Evolutionary conservation across 1,284 basidiomycete genomes (phyloP).

Genomic region (Flammula alnicola): DNA sequence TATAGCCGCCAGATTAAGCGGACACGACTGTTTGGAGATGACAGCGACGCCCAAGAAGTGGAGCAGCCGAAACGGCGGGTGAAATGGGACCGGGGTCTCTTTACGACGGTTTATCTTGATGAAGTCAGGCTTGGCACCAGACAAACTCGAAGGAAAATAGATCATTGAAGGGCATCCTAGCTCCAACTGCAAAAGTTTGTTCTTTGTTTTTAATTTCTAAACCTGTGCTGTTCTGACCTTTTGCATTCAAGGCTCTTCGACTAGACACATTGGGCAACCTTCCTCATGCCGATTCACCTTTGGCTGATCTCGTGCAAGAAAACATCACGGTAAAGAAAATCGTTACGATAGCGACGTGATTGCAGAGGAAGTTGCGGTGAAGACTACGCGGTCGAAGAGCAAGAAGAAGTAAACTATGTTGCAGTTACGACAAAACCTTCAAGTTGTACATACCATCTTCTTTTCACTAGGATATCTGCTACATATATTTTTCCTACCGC

Average conservation of each 20-base stretch:
- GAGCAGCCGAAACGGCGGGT: conserved; percentile 56
- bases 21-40: conserved; percentile 38
- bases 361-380: conserved; percentile 42
- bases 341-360: conserved; percentile 81
- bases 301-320: conserved; percentile 66
- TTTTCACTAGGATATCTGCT: conserved; percentile 1
- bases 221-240: neutral
- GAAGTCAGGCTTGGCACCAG: conserved; percentile 57
- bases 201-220: conserved; percentile 8
- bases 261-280: conserved; percentile 82
- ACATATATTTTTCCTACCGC: too few species aligned
- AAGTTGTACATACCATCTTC: neutral
- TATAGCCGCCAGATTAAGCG: conserved; percentile 37
- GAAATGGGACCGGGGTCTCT: conserved; percentile 80
- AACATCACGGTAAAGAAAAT: conserved; percentile 79
- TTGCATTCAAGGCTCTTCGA: conserved; percentile 51
- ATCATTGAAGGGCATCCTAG: conserved; percentile 66
- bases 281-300: conserved; percentile 59
- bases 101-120: conserved; percentile 62
- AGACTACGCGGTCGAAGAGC: conserved; percentile 53
- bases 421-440: too few species aligned
- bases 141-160: conserved; percentile 45
- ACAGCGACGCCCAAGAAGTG: conserved; percentile 33
- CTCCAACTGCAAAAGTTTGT: conserved; percentile 66
- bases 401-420: conserved; percentile 37